Percentiles rank a stretch among this genome's conserved stretches.
These are phyloP conservation scores for Mallotus nudiflorus DNA, from an alignment of 345 rosid genomes.

Conservation along the genomic window DNA sequence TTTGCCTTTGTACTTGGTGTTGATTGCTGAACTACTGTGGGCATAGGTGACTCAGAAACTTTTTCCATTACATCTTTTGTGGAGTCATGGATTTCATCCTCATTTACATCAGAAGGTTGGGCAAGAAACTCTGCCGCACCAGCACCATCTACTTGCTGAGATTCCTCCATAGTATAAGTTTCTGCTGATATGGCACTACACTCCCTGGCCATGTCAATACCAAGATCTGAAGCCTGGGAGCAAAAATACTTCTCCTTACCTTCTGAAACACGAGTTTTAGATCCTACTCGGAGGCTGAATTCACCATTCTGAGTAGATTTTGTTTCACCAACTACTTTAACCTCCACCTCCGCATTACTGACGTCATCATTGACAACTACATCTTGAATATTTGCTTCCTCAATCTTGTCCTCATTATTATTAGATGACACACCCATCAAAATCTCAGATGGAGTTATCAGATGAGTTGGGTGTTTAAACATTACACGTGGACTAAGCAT, in stretches of 20 bases:
- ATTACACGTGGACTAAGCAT: slow-evolving; percentile 41
- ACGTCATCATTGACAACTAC: slow-evolving; percentile 43
- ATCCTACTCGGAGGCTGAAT: slow-evolving; percentile 37
- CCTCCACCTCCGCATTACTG: slow-evolving; percentile 53
- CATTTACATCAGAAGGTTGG: slow-evolving; percentile 38
- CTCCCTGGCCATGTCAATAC: slow-evolving; percentile 57
- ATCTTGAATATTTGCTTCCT: slow-evolving; percentile 49
- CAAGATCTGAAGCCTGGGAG: slow-evolving; percentile 74
- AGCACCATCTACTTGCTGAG: slow-evolving; percentile 29
- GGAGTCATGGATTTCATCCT: slow-evolving; percentile 42
- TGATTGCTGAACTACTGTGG: slow-evolving; percentile 36
- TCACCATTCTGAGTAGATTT: slow-evolving; percentile 48
- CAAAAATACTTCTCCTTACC: slow-evolving; percentile 51
- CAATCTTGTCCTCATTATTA: slow-evolving; percentile 42
- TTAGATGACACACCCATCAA: slow-evolving; percentile 62
- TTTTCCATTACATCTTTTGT: slow-evolving; percentile 46
- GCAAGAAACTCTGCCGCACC: slow-evolving; percentile 37
- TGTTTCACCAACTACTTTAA: slow-evolving; percentile 61
- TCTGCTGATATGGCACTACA: slow-evolving; percentile 44
- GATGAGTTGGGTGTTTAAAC: slow-evolving; percentile 79
- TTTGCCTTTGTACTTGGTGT: slow-evolving; percentile 53
- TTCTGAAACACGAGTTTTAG: slow-evolving; percentile 40
- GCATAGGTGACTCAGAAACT: slow-evolving; percentile 42
- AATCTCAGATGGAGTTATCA: slow-evolving; percentile 83
- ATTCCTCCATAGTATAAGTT: slow-evolving; percentile 39